Conservation (phyloP, 2,329 filamentous ascomycete genomes). For the Magnaporthiopsis rhizophila region DNA sequence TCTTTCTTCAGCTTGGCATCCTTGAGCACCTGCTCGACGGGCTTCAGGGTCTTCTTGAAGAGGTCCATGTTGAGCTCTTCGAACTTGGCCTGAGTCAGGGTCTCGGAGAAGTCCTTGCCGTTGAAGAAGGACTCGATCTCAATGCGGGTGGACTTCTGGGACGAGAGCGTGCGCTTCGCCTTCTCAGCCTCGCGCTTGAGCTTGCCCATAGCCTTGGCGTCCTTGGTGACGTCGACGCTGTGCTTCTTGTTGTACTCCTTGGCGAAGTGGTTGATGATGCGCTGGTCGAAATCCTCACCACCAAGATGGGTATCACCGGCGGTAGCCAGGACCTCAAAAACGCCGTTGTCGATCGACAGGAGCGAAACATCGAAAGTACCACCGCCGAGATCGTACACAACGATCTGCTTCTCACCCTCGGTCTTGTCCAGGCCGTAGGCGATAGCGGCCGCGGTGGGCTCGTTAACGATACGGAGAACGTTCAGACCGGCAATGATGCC, state of each 20-base stretch:
- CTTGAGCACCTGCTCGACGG: conserved; percentile 96
- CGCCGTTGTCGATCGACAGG: conserved; percentile 81
- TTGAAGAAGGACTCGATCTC: conserved; percentile 97
- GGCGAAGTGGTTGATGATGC: conserved; percentile 91
- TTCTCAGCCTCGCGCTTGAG: conserved; percentile 99
- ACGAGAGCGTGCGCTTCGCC: conserved; percentile 96
- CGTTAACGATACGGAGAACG: conserved; percentile 93
- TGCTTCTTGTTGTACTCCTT: conserved; percentile 99
- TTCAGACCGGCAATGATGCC: conserved; percentile 88
- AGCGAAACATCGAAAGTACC: conserved; percentile 94
- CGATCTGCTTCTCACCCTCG: conserved; percentile 75
- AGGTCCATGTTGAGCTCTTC: conserved; percentile 98
- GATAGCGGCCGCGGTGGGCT: conserved; percentile 90
- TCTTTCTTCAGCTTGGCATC: conserved; percentile 96
- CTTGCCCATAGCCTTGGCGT: conserved; percentile 97
- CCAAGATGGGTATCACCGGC: conserved; percentile 95
- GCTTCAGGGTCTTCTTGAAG: conserved; percentile 99
- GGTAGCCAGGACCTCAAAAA: conserved; percentile 90
- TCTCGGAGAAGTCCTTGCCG: conserved; percentile 97
- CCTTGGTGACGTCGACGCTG: conserved; percentile 83
- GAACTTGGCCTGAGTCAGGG: conserved; percentile 96
- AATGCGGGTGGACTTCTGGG: conserved; percentile 85
- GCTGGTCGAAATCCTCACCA: conserved; percentile 98
- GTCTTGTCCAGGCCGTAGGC: conserved; percentile 90
- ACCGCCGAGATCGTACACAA: conserved; percentile 90